phyloP scores from a whole-genome alignment of 2,329 filamentous ascomycete species.

The Xylariaceae sp. region DNA sequence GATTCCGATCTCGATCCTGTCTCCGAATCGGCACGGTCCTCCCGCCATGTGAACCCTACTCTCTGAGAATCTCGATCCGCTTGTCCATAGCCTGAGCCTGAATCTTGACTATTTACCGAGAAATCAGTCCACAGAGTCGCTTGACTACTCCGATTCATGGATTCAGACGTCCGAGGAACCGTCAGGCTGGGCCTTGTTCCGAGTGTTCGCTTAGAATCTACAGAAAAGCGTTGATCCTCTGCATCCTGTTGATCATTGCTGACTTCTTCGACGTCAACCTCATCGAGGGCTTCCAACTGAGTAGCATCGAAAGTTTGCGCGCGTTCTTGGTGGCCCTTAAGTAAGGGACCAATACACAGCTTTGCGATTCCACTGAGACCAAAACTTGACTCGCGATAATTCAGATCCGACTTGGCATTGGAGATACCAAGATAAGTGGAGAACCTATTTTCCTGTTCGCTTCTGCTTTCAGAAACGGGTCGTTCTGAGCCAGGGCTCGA shows the following conservation, averaged over 20 bases:
- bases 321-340: slow-evolving; percentile 23
- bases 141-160: slow-evolving; percentile 47
- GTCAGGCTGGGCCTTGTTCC: slow-evolving; percentile 42
- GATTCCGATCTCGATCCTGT: slow-evolving; percentile 28
- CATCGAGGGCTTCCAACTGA: slow-evolving; percentile 13
- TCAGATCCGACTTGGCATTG: slow-evolving; percentile 18
- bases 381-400: slow-evolving; percentile 23
- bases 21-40: slow-evolving; percentile 28
- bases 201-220: slow-evolving; percentile 29
- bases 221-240: slow-evolving; percentile 27
- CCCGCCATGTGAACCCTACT: slow-evolving; percentile 24
- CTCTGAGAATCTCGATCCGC: slow-evolving; percentile 24
- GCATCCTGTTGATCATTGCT: slow-evolving; percentile 16
- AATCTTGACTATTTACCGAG: slow-evolving; percentile 49
- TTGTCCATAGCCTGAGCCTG: slow-evolving; percentile 31
- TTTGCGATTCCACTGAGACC: slow-evolving; percentile 30
- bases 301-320: slow-evolving; percentile 18
- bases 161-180: slow-evolving; percentile 41
- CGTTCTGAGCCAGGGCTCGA: slow-evolving; percentile 1
- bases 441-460: slow-evolving; percentile 13
- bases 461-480: slow-evolving; percentile 9
- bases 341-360: slow-evolving; percentile 30
- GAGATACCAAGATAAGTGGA: slow-evolving; percentile 2
- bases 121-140: slow-evolving; percentile 58
- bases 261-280: slow-evolving; percentile 15